These are phyloP conservation scores for Aeschynomene evenia DNA, from an alignment of 306 rosid genomes.

Conservation along the genomic window DNA sequence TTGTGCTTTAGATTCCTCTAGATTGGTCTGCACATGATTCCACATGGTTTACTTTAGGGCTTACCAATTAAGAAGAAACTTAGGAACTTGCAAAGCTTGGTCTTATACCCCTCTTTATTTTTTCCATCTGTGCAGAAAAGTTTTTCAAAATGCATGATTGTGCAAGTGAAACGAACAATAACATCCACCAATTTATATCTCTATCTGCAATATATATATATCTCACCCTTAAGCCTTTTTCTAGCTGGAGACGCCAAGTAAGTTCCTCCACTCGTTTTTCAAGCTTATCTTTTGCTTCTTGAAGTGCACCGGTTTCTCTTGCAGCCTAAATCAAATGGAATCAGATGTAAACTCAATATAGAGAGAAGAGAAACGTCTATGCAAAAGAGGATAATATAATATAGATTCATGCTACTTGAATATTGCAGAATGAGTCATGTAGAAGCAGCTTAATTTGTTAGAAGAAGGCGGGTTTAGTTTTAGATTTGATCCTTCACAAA, in stretches of 20 bases:
- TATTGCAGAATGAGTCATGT: slow-evolving; percentile 15
- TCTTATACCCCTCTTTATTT: slow-evolving; percentile 8
- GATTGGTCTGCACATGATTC: slow-evolving; percentile 66
- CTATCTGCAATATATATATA: slow-evolving; percentile 19
- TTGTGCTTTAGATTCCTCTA: slow-evolving; percentile 76
- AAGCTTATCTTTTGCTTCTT: slow-evolving; percentile 86
- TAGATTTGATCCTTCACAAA: slow-evolving; percentile 5
- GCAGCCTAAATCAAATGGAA: slow-evolving; percentile 64
- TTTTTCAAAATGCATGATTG: slow-evolving; percentile 21
- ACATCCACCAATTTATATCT: slow-evolving; percentile 14
- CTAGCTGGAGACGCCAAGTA: slow-evolving; percentile 80
- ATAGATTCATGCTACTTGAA: slow-evolving; percentile 6
- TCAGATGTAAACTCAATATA: slow-evolving; percentile 1
- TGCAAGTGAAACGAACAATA: slow-evolving; percentile 21
- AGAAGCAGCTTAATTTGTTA: slow-evolving; percentile 10
- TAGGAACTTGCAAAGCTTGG: slow-evolving; percentile 7
- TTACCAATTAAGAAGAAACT: slow-evolving; percentile 19
- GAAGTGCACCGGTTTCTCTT: slow-evolving; percentile 82
- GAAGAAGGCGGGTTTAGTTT: slow-evolving; percentile 11
- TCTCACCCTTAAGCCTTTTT: slow-evolving; percentile 80
- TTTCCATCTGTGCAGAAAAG: slow-evolving; percentile 12
- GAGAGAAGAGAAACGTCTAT: slow-evolving; percentile 5
- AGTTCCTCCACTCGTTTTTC: slow-evolving; percentile 86
- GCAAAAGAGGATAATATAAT: slow-evolving; percentile 17
- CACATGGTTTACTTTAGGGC: slow-evolving; percentile 24